phyloP scores from a whole-genome alignment of 73 alveolate genomes.

The Tetrahymena borealis region DNA sequence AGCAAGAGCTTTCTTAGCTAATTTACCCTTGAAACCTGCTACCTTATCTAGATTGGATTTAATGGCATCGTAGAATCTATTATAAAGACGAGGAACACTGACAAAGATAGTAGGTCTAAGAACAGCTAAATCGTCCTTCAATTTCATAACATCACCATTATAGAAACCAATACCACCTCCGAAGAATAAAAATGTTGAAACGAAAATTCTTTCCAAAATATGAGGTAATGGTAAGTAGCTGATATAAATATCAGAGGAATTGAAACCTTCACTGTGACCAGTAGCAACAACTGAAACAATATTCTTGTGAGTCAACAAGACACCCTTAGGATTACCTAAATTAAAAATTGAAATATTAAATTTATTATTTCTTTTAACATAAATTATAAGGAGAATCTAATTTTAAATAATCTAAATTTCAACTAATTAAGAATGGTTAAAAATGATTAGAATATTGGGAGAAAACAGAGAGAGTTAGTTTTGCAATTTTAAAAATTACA shows the following conservation, averaged over 20 bases:
- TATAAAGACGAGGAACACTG: conserved; percentile 93
- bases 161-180: conserved; percentile 79
- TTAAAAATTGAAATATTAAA: no score
- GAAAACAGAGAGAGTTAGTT: no score
- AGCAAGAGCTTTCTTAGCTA: conserved; percentile 70
- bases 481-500: no score
- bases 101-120: conserved; percentile 91
- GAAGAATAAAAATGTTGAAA: conserved; percentile 32
- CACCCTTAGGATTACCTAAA: conserved; percentile 93
- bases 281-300: conserved; percentile 49
- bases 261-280: background rate
- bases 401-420: no score
- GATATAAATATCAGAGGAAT: conserved; percentile 61
- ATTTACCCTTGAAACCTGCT: conserved; percentile 52
- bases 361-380: no score
- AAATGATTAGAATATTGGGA: no score
- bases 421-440: no score
- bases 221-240: conserved; percentile 86
- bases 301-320: conserved; percentile 73
- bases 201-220: conserved; percentile 70
- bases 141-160: conserved; percentile 75
- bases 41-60: conserved; percentile 48
- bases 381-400: no score
- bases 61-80: conserved; percentile 84
- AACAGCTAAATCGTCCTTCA: conserved; percentile 75